These are phyloP conservation scores for Fusarium floridanum DNA, from an alignment of 2,329 filamentous ascomycete species.

Conservation along the genomic window DNA sequence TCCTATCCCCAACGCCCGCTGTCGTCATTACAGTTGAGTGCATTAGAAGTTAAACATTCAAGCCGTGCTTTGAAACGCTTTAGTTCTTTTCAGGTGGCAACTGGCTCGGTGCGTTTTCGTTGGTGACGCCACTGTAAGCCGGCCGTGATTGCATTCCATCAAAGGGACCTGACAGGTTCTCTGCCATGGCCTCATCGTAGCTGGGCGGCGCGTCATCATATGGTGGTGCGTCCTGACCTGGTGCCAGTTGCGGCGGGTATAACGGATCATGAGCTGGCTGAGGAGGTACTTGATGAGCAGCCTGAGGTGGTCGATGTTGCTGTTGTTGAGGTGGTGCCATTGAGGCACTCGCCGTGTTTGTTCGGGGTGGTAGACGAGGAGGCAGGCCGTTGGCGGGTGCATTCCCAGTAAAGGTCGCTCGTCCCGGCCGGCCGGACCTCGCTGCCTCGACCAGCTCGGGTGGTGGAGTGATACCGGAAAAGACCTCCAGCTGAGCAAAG, in stretches of 20 bases:
- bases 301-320: slow-evolving; percentile 40
- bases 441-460: slow-evolving; percentile 77
- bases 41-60: slow-evolving; percentile 16
- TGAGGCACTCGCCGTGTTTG: slow-evolving; percentile 39
- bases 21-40: slow-evolving; percentile 27
- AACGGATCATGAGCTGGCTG: slow-evolving; percentile 61
- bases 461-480: slow-evolving; percentile 88
- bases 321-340: slow-evolving; percentile 30
- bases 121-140: slow-evolving; percentile 74
- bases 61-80: slow-evolving; percentile 5
- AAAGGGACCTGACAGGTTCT: slow-evolving; percentile 77
- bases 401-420: slow-evolving; percentile 47
- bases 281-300: slow-evolving; percentile 43
- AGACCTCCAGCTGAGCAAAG: slow-evolving; percentile 81
- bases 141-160: slow-evolving; percentile 72
- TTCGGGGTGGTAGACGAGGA: slow-evolving; percentile 54
- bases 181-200: slow-evolving; percentile 93
- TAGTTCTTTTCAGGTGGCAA: slow-evolving; percentile 59
- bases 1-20: slow-evolving; percentile 8
- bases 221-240: slow-evolving; percentile 57
- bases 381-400: slow-evolving; percentile 38
- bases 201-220: slow-evolving; percentile 89
- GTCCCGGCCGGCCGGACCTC: slow-evolving; percentile 54
- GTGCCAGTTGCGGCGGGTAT: slow-evolving; percentile 68
- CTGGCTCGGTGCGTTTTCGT: slow-evolving; percentile 69